phyloP scores from a whole-genome alignment of 352 stramenopile species.

The Phytophthora chlamydospora region DNA sequence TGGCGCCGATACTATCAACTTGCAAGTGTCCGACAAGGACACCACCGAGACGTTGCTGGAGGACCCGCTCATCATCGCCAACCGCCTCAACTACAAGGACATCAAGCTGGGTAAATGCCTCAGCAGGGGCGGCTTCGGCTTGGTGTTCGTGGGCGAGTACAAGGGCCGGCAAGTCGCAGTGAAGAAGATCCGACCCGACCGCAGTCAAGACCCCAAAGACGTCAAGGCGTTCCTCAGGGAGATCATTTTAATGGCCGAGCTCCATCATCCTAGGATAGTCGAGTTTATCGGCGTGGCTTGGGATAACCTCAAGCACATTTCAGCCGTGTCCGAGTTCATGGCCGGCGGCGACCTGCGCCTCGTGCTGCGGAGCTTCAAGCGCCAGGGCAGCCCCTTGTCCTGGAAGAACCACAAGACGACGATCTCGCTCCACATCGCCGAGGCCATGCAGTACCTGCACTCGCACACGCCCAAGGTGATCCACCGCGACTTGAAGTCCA shows the following conservation, averaged over 20 bases:
- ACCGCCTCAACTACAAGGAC: constrained; percentile 51
- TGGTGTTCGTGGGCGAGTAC: constrained; percentile 50
- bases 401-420: constrained; percentile 46
- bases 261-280: constrained; percentile 50
- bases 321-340: constrained; percentile 56
- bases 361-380: constrained; percentile 44
- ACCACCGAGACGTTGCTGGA: constrained; percentile 37
- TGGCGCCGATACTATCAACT: constrained; percentile 28
- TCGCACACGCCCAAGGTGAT: constrained; percentile 48
- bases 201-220: constrained; percentile 33
- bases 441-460: constrained; percentile 55
- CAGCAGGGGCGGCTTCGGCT: constrained; percentile 48
- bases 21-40: constrained; percentile 32
- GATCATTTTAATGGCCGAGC: constrained; percentile 46
- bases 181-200: constrained; percentile 49
- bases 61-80: constrained; percentile 52
- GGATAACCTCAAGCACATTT: constrained; percentile 48
- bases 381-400: constrained; percentile 31
- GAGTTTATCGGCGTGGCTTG: constrained; percentile 53
- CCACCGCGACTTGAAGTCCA: constrained; percentile 47
- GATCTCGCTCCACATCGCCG: constrained; percentile 54
- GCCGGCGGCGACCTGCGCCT: constrained; percentile 48
- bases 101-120: constrained; percentile 47
- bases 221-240: constrained; percentile 51
- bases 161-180: constrained; percentile 42